Conservation (phyloP, 208 protist species). For the Acanthamoeba sp. region DNA sequence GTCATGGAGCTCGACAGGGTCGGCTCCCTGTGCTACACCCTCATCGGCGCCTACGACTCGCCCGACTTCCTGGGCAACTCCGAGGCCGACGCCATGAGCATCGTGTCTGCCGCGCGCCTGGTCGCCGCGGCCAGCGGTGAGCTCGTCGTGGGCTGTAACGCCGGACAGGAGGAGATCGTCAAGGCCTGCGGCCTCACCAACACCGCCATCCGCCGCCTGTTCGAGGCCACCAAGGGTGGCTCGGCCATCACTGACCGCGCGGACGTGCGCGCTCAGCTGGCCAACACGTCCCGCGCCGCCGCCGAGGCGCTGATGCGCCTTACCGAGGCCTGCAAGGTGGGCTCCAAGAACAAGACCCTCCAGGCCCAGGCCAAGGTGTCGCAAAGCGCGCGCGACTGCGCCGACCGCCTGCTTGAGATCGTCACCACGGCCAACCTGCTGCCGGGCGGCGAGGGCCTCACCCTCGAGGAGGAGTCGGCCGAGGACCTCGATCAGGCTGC, state of each 20-base stretch:
- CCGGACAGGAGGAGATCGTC: constrained; percentile 56
- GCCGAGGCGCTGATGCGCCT: constrained; percentile 38
- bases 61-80: constrained; percentile 36
- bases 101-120: constrained; percentile 15
- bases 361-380: constrained; percentile 63
- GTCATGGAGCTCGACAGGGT: constrained; percentile 73
- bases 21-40: neutral
- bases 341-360: constrained; percentile 58
- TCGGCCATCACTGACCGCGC: neutral
- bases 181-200: neutral
- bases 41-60: constrained; percentile 29
- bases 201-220: neutral
- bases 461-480: constrained; percentile 53
- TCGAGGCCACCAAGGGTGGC: constrained; percentile 34
- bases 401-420: constrained; percentile 66
- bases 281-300: neutral
- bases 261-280: constrained; percentile 40
- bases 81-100: neutral
- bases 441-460: constrained; percentile 69
- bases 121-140: constrained; percentile 60
- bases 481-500: constrained; percentile 70
- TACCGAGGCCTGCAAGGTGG: constrained; percentile 56
- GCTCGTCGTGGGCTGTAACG: constrained; percentile 63
- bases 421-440: constrained; percentile 71
- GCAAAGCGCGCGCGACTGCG: constrained; percentile 53